These are phyloP conservation scores for Calonectria hawksworthii DNA, from an alignment of 2,329 filamentous ascomycete species.

Conservation along the genomic window DNA sequence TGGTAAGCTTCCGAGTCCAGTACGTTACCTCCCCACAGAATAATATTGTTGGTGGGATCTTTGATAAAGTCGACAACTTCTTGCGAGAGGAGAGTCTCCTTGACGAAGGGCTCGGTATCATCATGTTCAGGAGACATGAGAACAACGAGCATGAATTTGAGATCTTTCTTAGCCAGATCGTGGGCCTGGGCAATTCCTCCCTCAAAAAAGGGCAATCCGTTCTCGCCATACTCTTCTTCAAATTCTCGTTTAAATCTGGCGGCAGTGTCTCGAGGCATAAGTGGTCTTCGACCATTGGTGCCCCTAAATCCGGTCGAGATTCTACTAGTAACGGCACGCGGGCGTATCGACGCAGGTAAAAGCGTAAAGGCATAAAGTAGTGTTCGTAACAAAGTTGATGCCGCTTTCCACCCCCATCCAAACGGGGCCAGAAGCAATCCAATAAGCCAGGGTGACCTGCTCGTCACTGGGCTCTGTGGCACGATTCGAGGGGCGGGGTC, in stretches of 20 bases:
- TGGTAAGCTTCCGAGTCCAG: slow-evolving; percentile 96
- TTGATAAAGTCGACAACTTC: slow-evolving; percentile 82
- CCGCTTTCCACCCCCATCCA: slow-evolving; percentile 79
- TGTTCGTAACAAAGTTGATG: slow-evolving; percentile 78
- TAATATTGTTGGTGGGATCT: slow-evolving; percentile 81
- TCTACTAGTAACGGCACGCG: slow-evolving; percentile 67
- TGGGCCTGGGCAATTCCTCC: slow-evolving; percentile 93
- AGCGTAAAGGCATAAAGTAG: slow-evolving; percentile 86
- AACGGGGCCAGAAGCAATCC: slow-evolving; percentile 86
- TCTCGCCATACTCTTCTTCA: slow-evolving; percentile 89
- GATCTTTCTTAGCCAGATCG: slow-evolving; percentile 88
- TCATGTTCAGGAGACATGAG: slow-evolving; percentile 95
- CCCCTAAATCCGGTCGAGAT: slow-evolving; percentile 67
- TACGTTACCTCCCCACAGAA: slow-evolving; percentile 94
- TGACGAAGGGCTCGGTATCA: slow-evolving; percentile 85
- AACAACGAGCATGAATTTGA: slow-evolving; percentile 92
- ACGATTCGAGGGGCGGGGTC: slow-evolving; percentile 88
- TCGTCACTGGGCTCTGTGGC: slow-evolving; percentile 78
- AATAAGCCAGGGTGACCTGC: slow-evolving; percentile 81
- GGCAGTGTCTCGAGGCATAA: slow-evolving; percentile 89
- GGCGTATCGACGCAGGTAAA: slow-evolving; percentile 76
- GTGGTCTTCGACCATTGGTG: slow-evolving; percentile 78
- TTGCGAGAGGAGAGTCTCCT: slow-evolving; percentile 82
- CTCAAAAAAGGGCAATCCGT: slow-evolving; percentile 83
- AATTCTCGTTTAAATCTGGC: slow-evolving; percentile 93